These are phyloP conservation scores for Hibiscus trionum DNA, from an alignment of 345 rosid species.

Conservation along the genomic window DNA sequence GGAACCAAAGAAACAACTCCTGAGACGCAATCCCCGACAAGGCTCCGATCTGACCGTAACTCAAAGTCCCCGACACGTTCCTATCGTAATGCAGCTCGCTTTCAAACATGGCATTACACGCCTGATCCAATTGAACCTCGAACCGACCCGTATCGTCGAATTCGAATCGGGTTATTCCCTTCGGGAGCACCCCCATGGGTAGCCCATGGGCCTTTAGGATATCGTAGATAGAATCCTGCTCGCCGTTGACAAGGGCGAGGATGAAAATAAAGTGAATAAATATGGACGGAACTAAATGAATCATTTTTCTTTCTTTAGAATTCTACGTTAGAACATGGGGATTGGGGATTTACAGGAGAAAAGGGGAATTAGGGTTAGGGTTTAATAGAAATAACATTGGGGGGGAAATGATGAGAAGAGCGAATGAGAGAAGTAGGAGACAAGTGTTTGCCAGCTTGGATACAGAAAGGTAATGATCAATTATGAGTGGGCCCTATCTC, in stretches of 20 bases:
- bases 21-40: constrained; percentile 77
- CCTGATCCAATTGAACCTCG: constrained; percentile 62
- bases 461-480: constrained; percentile 47
- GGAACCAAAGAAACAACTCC: constrained; percentile 89
- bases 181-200: constrained; percentile 79
- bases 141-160: constrained; percentile 53
- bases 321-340: constrained; percentile 4
- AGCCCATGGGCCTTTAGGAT: constrained; percentile 52
- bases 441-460: constrained; percentile 58
- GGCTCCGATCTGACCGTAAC: constrained; percentile 50
- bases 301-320: background rate
- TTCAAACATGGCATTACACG: constrained; percentile 87
- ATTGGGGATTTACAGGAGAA: background rate
- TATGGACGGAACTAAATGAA: constrained; percentile 12
- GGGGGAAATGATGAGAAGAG: background rate
- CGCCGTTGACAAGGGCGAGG: constrained; percentile 14
- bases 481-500: constrained; percentile 30
- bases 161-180: constrained; percentile 51
- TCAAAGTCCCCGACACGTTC: constrained; percentile 65
- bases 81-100: constrained; percentile 70
- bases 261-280: constrained; percentile 20
- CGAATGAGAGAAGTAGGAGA: constrained; percentile 23
- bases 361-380: constrained; percentile 25
- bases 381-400: constrained; percentile 18
- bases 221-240: constrained; percentile 48